Evolutionary conservation across 805 yeast genomes (phyloP), one percentile per base, ranked within the genome.

Genomic region (Trichomonascus vanleenenianus): DNA sequence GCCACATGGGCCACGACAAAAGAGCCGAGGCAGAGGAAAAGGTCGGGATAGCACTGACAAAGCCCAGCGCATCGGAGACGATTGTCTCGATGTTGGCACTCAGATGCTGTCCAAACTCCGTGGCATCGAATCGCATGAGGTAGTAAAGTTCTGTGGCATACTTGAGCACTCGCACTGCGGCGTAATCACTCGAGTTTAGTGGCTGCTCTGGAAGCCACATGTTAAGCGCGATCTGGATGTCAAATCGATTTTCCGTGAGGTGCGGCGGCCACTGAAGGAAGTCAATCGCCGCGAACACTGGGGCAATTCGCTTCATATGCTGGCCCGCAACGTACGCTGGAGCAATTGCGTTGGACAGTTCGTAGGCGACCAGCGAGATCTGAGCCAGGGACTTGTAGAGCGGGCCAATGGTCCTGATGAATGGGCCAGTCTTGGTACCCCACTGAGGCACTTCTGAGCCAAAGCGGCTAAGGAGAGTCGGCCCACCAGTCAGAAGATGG

Each of bases 1-100:
- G 51, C 50, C 50, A 48, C 40, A 50, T 16, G 18, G 54, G 50
- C 51, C 51, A 50, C 2, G 45, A 31, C 30, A 46, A 36, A 32
- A 40, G 7, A 2, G 39, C 18, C 31, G 40, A 41, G 39, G 42
- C 14, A 8, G 41, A 33, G 19, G 45, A 36, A 14, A 30, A 15
- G 7, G 37, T 30, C 2, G 51, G 38, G 12, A 48, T 44, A 22
- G 33, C 33, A 9, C 15, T 12, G 12, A 48, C 40, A n/a, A 40
- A 30, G 12, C 43, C 35, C 30, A 46, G 19, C 3, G 47, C 44
- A n/a, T 41, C 37, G 35, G 40, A 12, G 4, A 40, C 39, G 2
- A 35, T 14, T 30, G 25, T 25, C n/a, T 42, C 22, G 22, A 43
- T 37, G 3, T 36, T 39, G 30, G 37, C 16, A 18, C 31, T 15